phyloP scores from a whole-genome alignment of 495 filamentous ascomycete genomes.

The Filosporella fistucella region DNA sequence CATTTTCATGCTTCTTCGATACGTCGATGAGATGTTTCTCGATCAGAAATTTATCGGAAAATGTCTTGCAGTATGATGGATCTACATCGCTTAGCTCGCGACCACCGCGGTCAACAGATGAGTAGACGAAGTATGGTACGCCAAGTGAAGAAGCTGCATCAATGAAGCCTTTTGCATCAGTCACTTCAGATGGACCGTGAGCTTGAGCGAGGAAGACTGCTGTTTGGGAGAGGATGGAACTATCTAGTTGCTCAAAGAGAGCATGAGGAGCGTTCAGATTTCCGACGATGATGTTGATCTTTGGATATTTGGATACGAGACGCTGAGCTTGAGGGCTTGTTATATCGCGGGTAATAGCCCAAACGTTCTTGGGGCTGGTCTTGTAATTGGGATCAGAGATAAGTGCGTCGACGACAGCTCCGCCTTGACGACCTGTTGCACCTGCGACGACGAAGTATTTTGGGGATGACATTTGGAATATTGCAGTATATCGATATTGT shows the following conservation, averaged over 20 bases:
- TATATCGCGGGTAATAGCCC: constrained; percentile 58
- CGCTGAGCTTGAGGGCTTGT: constrained; percentile 45
- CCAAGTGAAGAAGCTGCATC: constrained; percentile 51
- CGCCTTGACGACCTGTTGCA: constrained; percentile 8
- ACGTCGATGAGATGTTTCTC: too few relatives aligned
- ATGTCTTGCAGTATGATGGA: constrained; percentile 60
- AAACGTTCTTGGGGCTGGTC: neutral
- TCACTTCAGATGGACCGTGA: constrained; percentile 37
- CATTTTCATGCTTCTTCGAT: too few relatives aligned
- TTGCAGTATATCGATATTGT: too few relatives aligned
- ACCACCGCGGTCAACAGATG: constrained; percentile 63
- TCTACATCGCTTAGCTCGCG: constrained; percentile 44
- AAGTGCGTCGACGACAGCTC: constrained; percentile 4
- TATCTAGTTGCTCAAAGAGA: constrained; percentile 30
- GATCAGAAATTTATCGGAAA: constrained; percentile 59
- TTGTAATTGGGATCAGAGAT: constrained; percentile 1
- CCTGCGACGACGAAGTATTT: constrained; percentile 3
- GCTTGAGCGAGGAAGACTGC: constrained; percentile 38
- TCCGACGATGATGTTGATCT: constrained; percentile 4
- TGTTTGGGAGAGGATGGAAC: constrained; percentile 14
- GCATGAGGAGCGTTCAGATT: constrained; percentile 29
- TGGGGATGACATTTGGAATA: too few relatives aligned
- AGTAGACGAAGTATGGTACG: constrained; percentile 63
- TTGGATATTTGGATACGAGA: constrained; percentile 32
- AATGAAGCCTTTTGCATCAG: constrained; percentile 58